Evolutionary conservation across 176 grass and related monocot species (phyloP).

Genomic region (Ensete ventricosum): DNA sequence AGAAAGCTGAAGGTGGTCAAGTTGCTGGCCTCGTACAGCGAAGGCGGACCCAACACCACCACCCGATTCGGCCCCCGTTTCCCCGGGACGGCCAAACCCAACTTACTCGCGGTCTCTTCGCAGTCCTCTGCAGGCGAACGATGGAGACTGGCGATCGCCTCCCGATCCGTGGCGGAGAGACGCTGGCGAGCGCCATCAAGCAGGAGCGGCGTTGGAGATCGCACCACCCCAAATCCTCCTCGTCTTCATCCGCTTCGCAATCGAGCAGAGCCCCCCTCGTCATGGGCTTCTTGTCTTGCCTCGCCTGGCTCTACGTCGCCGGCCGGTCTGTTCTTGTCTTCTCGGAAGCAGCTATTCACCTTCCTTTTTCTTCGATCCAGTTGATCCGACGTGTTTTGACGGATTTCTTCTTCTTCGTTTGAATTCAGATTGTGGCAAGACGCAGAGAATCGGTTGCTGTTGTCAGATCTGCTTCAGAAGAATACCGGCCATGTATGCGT

Average conservation of each 20-base stretch:
- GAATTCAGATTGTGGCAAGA: slow-evolving; percentile 86
- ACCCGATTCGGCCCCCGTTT: no score
- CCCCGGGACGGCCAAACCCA: no score
- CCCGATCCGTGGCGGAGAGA: slow-evolving; percentile 41
- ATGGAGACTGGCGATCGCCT: slow-evolving; percentile 14
- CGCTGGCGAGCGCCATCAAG: slow-evolving; percentile 68
- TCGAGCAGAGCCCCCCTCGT: slow-evolving; percentile 49
- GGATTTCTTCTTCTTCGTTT: neutral
- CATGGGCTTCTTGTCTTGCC: slow-evolving; percentile 92
- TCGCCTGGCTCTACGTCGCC: slow-evolving; percentile 95
- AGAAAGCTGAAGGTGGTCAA: no score
- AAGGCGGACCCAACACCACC: no score
- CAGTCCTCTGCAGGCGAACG: neutral
- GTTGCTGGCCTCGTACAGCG: no score
- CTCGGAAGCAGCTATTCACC: neutral
- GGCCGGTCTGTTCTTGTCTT: slow-evolving; percentile 33
- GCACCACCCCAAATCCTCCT: slow-evolving; percentile 7
- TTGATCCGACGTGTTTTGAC: neutral
- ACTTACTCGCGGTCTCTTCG: no score
- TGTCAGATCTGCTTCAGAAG: slow-evolving; percentile 74
- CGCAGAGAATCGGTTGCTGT: slow-evolving; percentile 65
- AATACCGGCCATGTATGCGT: slow-evolving; percentile 66
- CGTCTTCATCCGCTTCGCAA: slow-evolving; percentile 2
- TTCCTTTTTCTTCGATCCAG: neutral
- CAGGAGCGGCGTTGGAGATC: slow-evolving; percentile 50